Evolutionary conservation across 2,329 filamentous ascomycete genomes (phyloP), one percentile per base, ranked within the genome.

Genomic region (Canariomyces notabilis): DNA sequence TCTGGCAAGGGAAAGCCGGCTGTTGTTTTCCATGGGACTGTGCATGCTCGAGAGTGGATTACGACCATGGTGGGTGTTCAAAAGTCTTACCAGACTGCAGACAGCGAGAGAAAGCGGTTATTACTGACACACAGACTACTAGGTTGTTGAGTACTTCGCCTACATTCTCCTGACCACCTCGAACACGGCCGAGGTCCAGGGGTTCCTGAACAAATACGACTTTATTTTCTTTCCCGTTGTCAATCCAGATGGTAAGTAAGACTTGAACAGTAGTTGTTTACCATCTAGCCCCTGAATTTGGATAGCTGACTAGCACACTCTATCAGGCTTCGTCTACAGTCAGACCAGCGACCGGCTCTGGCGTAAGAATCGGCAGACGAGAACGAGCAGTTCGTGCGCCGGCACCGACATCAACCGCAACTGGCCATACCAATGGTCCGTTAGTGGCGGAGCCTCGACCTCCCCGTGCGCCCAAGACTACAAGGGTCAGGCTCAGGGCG

Each of bases 11-110:
- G 69, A 36, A 74, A 73, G 60, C 71, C 72, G 9, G 75, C 73
- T 5, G 63, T 77, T 15, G 67, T 75, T 47, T 70, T 72, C 54
- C 73, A 78, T 53, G 70, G 72, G 15, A 76, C 71, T 36, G 73
- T 76, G 11, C 75, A 79, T 61, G 72, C 74, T 14, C 61, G 75
- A 31, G 74, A 78, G 60, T 78, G 75, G 75, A 75, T 78, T 48
- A 69, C 72, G 4, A 70, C 73, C 14, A 75, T 71, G 60, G 70
- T 73, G 74, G 82, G 67, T 83, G 80, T 60, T 72, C 77, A n/a
- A n/a, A n/a, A n/a, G n/a, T n/a, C n/a, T n/a, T 3, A 16, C 20
- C 1, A n/a, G 6, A 5, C 5, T 20, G 6, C n/a, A 5, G 9
- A 5, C 1, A 29, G 39, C 12, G 12, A 2, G 5, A 22, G 11